Conservation (phyloP, 106 monocot species). For the Platanthera zijinensis region DNA sequence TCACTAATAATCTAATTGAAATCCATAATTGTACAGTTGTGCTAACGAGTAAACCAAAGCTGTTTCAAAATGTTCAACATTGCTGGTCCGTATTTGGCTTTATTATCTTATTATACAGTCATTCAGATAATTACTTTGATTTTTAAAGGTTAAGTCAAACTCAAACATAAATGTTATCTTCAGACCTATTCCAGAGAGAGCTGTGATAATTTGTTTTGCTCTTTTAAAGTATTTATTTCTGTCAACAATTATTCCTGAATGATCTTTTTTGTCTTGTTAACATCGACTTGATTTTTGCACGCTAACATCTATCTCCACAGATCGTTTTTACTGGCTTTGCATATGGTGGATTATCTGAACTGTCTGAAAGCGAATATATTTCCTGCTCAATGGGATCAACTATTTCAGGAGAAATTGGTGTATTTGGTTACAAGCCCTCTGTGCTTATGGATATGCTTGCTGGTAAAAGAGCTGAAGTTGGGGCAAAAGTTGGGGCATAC, state of each 20-base stretch:
- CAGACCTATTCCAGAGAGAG: background rate
- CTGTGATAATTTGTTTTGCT: background rate
- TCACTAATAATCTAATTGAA: too few relatives aligned
- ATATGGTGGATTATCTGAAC: conserved; percentile 93
- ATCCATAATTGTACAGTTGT: too few relatives aligned
- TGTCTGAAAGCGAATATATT: conserved; percentile 90
- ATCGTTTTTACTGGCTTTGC: conserved; percentile 96
- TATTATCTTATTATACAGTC: background rate
- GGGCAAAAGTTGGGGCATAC: conserved; percentile 86
- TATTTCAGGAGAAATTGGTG: conserved; percentile 91
- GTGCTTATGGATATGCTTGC: conserved; percentile 99
- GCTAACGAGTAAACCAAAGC: too few relatives aligned
- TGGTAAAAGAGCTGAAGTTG: conserved; percentile 97
- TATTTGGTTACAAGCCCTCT: conserved; percentile 96
- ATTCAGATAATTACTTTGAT: background rate
- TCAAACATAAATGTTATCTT: background rate
- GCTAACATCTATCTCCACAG: conserved; percentile 28
- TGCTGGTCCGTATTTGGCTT: too few relatives aligned
- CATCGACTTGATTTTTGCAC: background rate
- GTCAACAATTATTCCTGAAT: background rate
- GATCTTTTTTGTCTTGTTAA: background rate
- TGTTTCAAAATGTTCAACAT: too few relatives aligned
- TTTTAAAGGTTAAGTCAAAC: background rate
- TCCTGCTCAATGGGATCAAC: conserved; percentile 98
- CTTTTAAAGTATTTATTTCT: background rate